Base-by-base conservation (phyloP, 2,329 filamentous ascomycete genomes). In the Neopestalotiopsis clavispora region DNA sequence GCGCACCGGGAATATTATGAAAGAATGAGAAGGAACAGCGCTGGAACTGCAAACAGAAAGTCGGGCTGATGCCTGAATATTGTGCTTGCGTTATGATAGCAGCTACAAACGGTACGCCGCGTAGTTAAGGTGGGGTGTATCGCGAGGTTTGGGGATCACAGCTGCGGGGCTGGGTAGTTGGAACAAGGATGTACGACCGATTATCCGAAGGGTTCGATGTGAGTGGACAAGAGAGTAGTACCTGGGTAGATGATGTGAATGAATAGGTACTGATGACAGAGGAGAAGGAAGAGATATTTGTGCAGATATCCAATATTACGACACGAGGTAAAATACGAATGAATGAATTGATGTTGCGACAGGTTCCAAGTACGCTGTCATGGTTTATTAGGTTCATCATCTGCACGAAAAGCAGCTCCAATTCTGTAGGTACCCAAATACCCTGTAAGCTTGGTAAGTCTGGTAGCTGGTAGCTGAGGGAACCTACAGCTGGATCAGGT, bases 61-160 rank as follows among this genome's bases (percentile, higher is more conserved):
- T 34, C 34, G 59, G 23, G 30, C 30, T 62, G 32, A 20, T 34
- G 57, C 45, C 45, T 52, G 45, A 52, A n/a, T 52, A 20, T 20
- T 52, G 45, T 52, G 45, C 45, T 52, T 52, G 45, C 45, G 45
- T 59, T 30, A 59, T 59, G 57, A 3, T 9, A 34, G 30, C 57
- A 56, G 57, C n/a, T 62, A 62, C 30, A 13, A 12, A 34, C 34
- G 42, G 28, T 49, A 45, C 61, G 61, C 61, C 61, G 61, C 40
- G 40, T 64, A n/a, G 34, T 2, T 34, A 59, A 62, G 34, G 61
- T 64, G 61, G 61, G 61, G 61, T 64, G 61, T 64, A 64, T 64
- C 61, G 61, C 23, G 38, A 64, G 20, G 61, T 49, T 52, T 64
- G 61, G 57, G 61, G 40, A 49, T 64, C 61, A 49, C 61, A 49